These are phyloP conservation scores for Ampelocalamus luodianensis DNA, from an alignment of 176 grass and related monocot genomes.

Conservation along the genomic window DNA sequence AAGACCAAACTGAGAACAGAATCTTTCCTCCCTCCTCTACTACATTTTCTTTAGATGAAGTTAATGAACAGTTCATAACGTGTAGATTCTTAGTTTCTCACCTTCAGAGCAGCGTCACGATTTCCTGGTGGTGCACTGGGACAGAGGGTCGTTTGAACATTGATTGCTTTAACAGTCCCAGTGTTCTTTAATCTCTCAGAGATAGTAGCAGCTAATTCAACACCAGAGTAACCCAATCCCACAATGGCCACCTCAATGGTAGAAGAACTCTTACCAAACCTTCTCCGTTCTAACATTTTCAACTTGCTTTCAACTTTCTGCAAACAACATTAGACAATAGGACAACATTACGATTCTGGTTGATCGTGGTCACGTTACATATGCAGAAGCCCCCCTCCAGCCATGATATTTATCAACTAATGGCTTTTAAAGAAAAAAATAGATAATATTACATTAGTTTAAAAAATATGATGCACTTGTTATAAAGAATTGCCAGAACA, in stretches of 20 bases:
- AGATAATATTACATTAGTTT: not conserved
- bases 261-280: constrained; percentile 66
- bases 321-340: constrained; percentile 35
- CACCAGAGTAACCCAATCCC: constrained; percentile 90
- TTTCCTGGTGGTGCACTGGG: constrained; percentile 87
- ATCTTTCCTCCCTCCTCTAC: not conserved
- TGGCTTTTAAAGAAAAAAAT: not conserved
- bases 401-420: constrained; percentile 3
- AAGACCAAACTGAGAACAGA: not conserved
- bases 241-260: constrained; percentile 83
- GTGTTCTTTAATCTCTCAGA: constrained; percentile 90
- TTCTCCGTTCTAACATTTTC: constrained; percentile 77
- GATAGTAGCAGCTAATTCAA: constrained; percentile 92
- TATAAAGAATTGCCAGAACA: constrained; percentile 28
- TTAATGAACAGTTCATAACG: not conserved
- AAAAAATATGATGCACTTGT: not conserved
- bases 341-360: not conserved
- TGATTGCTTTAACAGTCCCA: constrained; percentile 88
- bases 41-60: constrained; percentile 27
- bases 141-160: constrained; percentile 81
- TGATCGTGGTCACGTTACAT: not conserved
- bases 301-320: constrained; percentile 85
- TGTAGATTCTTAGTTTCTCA: constrained; percentile 46
- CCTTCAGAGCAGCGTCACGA: constrained; percentile 84
- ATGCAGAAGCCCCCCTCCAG: too few species aligned